These are phyloP conservation scores for Monosiga brevicollis DNA, from an alignment of 78 protist genomes.

Conservation along the genomic window DNA sequence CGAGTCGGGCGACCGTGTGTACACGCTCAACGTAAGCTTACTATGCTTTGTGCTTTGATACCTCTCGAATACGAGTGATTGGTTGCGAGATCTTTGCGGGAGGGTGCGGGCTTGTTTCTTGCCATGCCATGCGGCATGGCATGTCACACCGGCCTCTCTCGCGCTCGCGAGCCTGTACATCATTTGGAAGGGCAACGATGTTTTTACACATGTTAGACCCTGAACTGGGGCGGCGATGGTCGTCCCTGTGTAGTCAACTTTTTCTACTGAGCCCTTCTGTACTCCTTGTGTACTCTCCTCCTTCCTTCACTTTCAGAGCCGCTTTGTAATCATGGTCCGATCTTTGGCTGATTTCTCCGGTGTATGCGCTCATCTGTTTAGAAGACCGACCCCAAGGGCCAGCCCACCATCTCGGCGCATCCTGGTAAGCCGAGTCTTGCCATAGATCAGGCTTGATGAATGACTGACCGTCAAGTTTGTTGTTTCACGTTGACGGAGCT, in stretches of 20 bases:
- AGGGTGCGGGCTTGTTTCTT: background rate
- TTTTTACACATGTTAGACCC: background rate
- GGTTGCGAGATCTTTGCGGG: background rate
- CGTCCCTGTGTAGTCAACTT: background rate
- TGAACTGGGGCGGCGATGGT: background rate
- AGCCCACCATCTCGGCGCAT: conserved; percentile 36
- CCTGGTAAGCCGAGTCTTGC: conserved; percentile 3
- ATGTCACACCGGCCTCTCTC: too few relatives aligned
- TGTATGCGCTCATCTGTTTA: background rate
- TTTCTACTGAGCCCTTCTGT: background rate
- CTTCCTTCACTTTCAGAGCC: background rate
- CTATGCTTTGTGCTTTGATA: background rate
- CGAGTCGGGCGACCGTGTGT: conserved; percentile 59
- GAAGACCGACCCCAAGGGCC: conserved; percentile 30
- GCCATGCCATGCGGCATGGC: background rate
- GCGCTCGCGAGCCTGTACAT: background rate
- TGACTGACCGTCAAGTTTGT: background rate
- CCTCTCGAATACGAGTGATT: background rate
- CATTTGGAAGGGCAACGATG: background rate
- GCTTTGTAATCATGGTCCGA: background rate
- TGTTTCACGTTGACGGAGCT: background rate
- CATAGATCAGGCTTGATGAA: background rate
- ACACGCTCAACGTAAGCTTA: conserved; percentile 52
- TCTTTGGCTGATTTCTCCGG: too few relatives aligned
- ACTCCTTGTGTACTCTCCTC: background rate